Conservation (phyloP, 768 basidiomycete genomes). For the Lactarius hengduanensis region DNA sequence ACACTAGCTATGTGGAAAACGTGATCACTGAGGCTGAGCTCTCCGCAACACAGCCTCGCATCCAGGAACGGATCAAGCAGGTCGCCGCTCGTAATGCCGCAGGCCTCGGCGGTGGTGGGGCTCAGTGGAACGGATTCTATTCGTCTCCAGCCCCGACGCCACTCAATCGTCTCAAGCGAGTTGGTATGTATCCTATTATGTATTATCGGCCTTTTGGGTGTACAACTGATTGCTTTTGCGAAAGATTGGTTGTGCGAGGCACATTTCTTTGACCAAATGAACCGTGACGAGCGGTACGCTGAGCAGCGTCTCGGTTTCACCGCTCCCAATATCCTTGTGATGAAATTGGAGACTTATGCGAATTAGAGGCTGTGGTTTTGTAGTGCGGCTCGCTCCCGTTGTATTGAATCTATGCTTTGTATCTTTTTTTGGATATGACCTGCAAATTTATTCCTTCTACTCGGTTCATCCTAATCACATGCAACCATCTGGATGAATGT, state of each 20-base stretch:
- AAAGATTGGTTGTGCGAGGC: constrained; percentile 78
- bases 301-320: constrained; percentile 64
- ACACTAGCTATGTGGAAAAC: constrained; percentile 64
- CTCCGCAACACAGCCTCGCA: constrained; percentile 52
- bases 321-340: constrained; percentile 77
- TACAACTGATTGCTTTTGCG: constrained; percentile 3
- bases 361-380: constrained; percentile 5
- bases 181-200: constrained; percentile 47
- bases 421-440: neutral
- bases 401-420: neutral
- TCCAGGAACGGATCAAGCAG: constrained; percentile 72
- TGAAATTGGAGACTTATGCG: constrained; percentile 53
- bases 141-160: constrained; percentile 44
- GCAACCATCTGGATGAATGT: neutral
- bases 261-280: constrained; percentile 64
- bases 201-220: neutral
- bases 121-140: constrained; percentile 45
- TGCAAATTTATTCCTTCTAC: neutral
- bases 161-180: constrained; percentile 55
- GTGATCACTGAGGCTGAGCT: constrained; percentile 67
- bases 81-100: constrained; percentile 46
- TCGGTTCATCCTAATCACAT: neutral
- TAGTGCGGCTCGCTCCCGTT: neutral
- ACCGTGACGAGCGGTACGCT: constrained; percentile 59
- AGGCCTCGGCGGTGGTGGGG: constrained; percentile 33